A percentile compares a stretch with the other conserved stretches of the same genome.
These are phyloP conservation scores for Kazachstania kunashirensis DNA, from an alignment of 805 yeast genomes.

Conservation along the genomic window DNA sequence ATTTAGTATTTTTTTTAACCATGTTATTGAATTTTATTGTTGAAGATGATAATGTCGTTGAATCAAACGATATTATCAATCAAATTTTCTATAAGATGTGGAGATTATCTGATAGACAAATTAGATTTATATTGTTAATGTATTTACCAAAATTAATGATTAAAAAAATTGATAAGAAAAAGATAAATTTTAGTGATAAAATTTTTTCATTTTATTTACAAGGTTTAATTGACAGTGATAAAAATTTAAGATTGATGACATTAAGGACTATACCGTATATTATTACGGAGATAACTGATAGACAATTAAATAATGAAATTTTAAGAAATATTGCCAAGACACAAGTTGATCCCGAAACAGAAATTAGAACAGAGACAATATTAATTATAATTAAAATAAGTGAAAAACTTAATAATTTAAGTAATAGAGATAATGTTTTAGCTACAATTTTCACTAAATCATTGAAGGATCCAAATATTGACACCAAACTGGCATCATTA, in stretches of 20 bases:
- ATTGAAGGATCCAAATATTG: conserved; percentile 66
- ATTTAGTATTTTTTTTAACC: conserved; percentile 25
- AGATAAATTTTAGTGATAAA: conserved; percentile 50
- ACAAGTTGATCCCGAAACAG: conserved; percentile 25
- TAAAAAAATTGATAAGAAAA: conserved; percentile 26
- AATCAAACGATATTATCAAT: conserved; percentile 31
- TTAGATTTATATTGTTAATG: conserved; percentile 61
- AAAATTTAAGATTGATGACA: conserved; percentile 71
- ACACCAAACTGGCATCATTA: conserved; percentile 67
- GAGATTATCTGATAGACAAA: conserved; percentile 60
- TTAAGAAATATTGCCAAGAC: conserved; percentile 63
- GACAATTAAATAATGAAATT: conserved; percentile 81
- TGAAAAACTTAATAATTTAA: conserved; percentile 21
- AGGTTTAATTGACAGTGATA: conserved; percentile 81
- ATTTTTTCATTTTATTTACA: conserved; percentile 60
- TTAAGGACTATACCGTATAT: conserved; percentile 46
- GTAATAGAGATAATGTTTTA: conserved; percentile 55
- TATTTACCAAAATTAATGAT: conserved; percentile 47
- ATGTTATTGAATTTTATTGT: conserved; percentile 25
- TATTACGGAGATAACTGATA: conserved; percentile 55
- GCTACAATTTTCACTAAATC: conserved; percentile 83
- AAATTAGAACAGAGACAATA: conserved; percentile 27
- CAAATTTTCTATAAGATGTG: conserved; percentile 60
- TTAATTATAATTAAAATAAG: conserved; percentile 20
- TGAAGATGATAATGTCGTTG: conserved; percentile 28